Conservation (phyloP, 2,329 filamentous ascomycete genomes). For the Diaporthe destruens region DNA sequence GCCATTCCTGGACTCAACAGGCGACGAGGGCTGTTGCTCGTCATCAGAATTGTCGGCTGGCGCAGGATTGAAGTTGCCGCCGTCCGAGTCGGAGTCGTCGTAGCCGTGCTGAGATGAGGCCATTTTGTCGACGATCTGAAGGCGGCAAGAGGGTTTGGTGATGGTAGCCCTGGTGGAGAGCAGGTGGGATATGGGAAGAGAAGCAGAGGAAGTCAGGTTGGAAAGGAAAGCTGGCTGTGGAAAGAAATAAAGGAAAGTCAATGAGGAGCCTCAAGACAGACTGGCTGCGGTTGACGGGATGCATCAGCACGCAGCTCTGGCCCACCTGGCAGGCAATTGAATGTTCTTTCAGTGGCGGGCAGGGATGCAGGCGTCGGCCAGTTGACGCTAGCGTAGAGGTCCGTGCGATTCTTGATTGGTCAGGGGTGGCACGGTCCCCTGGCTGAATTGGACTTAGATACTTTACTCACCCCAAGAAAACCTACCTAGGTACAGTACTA, state of each 20-base stretch:
- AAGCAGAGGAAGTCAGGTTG: slow-evolving; percentile 6
- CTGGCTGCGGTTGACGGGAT: slow-evolving; percentile 31
- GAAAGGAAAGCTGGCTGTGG: not conserved
- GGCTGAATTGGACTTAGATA: not conserved
- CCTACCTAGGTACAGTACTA: too few relatives aligned
- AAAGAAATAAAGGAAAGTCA: slow-evolving; percentile 37
- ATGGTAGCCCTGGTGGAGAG: not conserved
- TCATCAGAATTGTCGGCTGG: slow-evolving; percentile 81
- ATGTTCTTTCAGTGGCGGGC: slow-evolving; percentile 40
- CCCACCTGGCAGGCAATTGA: slow-evolving; percentile 38
- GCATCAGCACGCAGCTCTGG: slow-evolving; percentile 33
- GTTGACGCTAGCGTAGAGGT: slow-evolving; percentile 14
- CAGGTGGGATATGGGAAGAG: not conserved
- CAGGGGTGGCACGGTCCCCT: slow-evolving; percentile 9
- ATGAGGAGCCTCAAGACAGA: slow-evolving; percentile 19
- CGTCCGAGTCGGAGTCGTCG: slow-evolving; percentile 80
- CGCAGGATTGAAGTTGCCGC: slow-evolving; percentile 89
- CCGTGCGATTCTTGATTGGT: not conserved
- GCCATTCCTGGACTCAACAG: slow-evolving; percentile 45
- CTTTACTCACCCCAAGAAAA: not conserved
- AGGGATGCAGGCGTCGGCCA: slow-evolving; percentile 27
- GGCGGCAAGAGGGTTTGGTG: not conserved
- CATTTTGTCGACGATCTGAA: slow-evolving; percentile 53
- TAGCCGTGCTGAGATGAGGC: slow-evolving; percentile 56
- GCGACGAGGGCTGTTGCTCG: slow-evolving; percentile 56